These are phyloP conservation scores for Botrytis sinoallii DNA, from an alignment of 2,329 filamentous ascomycete genomes.

Conservation along the genomic window DNA sequence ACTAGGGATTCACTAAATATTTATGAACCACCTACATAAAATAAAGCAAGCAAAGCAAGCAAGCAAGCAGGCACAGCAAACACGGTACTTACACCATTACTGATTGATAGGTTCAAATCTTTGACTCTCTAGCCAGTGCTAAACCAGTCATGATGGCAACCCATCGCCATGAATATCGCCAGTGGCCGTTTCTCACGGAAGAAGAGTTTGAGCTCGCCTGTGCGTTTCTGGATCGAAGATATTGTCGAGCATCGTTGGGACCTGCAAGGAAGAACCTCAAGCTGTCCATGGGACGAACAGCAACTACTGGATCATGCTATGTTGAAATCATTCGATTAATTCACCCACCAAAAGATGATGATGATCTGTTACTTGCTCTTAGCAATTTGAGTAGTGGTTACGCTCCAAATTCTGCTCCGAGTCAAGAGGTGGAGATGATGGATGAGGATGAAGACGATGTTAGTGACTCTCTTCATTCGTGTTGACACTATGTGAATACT, in stretches of 20 bases:
- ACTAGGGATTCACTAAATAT: background rate
- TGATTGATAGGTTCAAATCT: background rate
- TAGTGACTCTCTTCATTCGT: constrained; percentile 16
- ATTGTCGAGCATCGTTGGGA: constrained; percentile 57
- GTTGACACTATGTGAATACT: background rate
- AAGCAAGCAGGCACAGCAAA: background rate
- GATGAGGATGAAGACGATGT: constrained; percentile 36
- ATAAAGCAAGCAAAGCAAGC: background rate
- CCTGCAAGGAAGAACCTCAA: constrained; percentile 53
- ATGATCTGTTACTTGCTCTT: constrained; percentile 33
- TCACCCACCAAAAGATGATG: constrained; percentile 30
- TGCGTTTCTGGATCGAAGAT: constrained; percentile 57
- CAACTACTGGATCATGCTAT: constrained; percentile 32
- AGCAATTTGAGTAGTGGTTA: constrained; percentile 25
- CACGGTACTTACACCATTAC: background rate
- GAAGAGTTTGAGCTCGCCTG: constrained; percentile 66
- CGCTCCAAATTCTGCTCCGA: constrained; percentile 14
- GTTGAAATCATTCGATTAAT: constrained; percentile 37
- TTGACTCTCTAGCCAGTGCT: constrained; percentile 7
- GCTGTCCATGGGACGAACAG: constrained; percentile 45
- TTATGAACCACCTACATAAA: background rate
- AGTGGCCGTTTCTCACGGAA: constrained; percentile 59
- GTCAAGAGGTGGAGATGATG: constrained; percentile 30
- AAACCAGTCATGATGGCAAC: constrained; percentile 25
- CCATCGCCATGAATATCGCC: constrained; percentile 40